Evolutionary conservation across 2,329 filamentous ascomycete genomes (phyloP), one percentile per base, ranked within the genome.

Genomic region (Onygena corvina): DNA sequence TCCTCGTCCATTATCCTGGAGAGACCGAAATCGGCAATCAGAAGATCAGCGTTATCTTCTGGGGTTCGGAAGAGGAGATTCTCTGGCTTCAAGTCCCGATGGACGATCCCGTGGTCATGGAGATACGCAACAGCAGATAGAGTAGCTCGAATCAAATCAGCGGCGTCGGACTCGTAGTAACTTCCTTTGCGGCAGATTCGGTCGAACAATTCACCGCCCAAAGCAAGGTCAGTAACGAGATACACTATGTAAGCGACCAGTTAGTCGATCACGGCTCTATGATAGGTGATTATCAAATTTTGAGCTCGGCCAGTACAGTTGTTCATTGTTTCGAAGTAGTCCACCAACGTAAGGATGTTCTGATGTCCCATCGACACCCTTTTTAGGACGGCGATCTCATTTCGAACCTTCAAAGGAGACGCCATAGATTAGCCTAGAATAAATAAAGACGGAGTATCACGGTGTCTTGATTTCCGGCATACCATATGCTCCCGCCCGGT

Each of bases 271-370:
- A 30, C 14, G 9, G 8, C 34, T 33, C 12, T 29, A 8, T 27
- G 20, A 21, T 16, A 33, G 18, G 16, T 16, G 16, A 8, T n/a
- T n/a, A n/a, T 27, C n/a, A 16, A 34, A n/a, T 21, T 46, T 42
- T 25, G n/a, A 16, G 18, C 11, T 30, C 35, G n/a, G 35, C 36
- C 18, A 74, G 50, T 69, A 83, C 80, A 77, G 69, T 98, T 98
- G 72, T 98, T 96, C 86, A 95, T 94, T 4, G 92, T 98, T 72
- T 98, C 92, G 64, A 98, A 98, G 70, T 96, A 98, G 72, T 98
- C 92, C 60, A 96, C 92, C 52, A 98, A 76, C 1, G 92, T 98
- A 53, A 98, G 73, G 64, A 98, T 96, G 64, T 98, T 98, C 67
- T 92, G 86, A 70, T 98, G 90, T 49, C 92, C 92, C 86, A 98